Evolutionary conservation across 1,284 basidiomycete species (phyloP).

Genomic region (Ganoderma leucocontextum): DNA sequence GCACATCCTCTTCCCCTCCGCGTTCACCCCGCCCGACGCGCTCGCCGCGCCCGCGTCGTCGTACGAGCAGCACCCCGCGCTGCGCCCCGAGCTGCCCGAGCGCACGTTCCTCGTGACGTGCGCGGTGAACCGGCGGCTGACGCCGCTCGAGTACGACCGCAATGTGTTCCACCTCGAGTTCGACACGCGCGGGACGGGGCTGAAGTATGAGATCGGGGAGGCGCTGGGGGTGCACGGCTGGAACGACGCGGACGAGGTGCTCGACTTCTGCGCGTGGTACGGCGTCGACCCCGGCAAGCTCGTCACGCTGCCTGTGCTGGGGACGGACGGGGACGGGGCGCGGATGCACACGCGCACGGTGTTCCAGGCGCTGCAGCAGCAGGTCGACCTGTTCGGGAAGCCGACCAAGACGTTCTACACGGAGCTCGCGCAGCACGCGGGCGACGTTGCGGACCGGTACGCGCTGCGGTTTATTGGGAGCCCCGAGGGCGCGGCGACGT

Average conservation of each 20-base stretch:
- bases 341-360: slow-evolving; percentile 89
- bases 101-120: slow-evolving; percentile 95
- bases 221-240: slow-evolving; percentile 97
- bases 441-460: slow-evolving; percentile 76
- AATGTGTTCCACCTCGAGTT: slow-evolving; percentile 99
- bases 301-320: slow-evolving; percentile 79
- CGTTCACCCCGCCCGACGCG: slow-evolving; percentile 63
- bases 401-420: slow-evolving; percentile 97
- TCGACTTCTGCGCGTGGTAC: slow-evolving; percentile 93
- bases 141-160: slow-evolving; percentile 94
- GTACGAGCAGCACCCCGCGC: slow-evolving; percentile 67
- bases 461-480: slow-evolving; percentile 93
- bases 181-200: slow-evolving; percentile 89
- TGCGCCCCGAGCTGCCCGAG: slow-evolving; percentile 90
- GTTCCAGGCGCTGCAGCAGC: slow-evolving; percentile 95
- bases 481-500: slow-evolving; percentile 90
- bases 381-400: slow-evolving; percentile 95
- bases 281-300: slow-evolving; percentile 86
- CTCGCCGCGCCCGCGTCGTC: slow-evolving; percentile 43
- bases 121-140: slow-evolving; percentile 93
- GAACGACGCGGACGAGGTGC: slow-evolving; percentile 93
- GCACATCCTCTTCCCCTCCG: slow-evolving; percentile 87
- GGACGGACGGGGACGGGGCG: slow-evolving; percentile 56
- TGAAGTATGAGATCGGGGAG: slow-evolving; percentile 96
- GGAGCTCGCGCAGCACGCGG: slow-evolving; percentile 84